Percentiles rank a stretch among this genome's conserved stretches.
phyloP scores from a whole-genome alignment of 73 alveolate species.

The Tetrahymena elliotti region DNA sequence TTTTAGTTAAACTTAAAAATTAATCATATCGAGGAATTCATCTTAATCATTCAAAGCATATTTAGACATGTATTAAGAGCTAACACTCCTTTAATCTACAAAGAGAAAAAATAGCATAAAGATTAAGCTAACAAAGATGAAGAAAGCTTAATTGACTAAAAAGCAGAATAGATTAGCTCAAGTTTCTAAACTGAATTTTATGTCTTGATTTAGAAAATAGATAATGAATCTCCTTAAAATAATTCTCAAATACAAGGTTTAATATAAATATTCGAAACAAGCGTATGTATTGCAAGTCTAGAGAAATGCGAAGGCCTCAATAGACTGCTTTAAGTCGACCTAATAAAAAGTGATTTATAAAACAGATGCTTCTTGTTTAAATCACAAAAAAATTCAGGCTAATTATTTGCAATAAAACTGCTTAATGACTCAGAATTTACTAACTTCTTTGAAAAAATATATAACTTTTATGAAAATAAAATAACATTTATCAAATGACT shows the following conservation, averaged over 20 bases:
- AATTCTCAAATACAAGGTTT: neutral
- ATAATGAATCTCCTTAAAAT: no score
- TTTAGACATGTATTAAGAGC: no score
- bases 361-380: neutral
- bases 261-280: neutral
- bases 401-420: neutral
- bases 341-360: neutral
- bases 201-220: no score
- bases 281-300: neutral
- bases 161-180: neutral
- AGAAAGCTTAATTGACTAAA: no score
- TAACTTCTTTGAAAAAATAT: neutral
- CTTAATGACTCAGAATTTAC: neutral
- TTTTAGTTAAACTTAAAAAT: no score
- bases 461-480: no score
- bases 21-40: neutral
- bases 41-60: no score
- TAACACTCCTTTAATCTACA: neutral
- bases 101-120: no score
- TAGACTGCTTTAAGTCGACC: neutral
- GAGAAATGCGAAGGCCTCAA: neutral
- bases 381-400: neutral
- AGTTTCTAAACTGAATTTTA: no score
- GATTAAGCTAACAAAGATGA: neutral
- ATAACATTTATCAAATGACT: no score